phyloP scores from a whole-genome alignment of 225 moss, liverwort and hornwort genomes.

The Anthoceros angustus region DNA sequence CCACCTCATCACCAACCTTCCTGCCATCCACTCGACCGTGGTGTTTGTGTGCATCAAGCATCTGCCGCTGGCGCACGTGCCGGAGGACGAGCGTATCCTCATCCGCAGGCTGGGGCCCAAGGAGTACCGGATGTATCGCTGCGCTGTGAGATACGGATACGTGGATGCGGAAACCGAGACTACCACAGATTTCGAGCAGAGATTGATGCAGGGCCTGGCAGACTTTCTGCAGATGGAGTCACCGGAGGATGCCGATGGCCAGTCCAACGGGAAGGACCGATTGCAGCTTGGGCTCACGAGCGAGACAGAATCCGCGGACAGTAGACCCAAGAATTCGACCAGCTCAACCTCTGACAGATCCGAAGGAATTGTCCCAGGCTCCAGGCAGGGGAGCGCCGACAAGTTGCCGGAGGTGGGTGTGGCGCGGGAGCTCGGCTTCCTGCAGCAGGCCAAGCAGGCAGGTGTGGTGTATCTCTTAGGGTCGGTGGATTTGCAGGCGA shows the following conservation, averaged over 20 bases:
- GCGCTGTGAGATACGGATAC: slow-evolving; percentile 77
- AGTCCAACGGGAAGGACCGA: not conserved
- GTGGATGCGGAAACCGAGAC: slow-evolving; percentile 21
- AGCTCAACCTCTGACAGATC: too few species aligned
- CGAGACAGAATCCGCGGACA: not conserved
- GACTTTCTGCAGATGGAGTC: slow-evolving; percentile 33
- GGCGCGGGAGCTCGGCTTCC: slow-evolving; percentile 23
- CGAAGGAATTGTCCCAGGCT: too few species aligned
- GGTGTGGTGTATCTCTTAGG: slow-evolving; percentile 65
- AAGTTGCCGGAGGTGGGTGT: not conserved
- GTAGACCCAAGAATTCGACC: too few species aligned
- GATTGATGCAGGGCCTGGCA: slow-evolving; percentile 20
- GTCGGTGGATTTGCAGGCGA: slow-evolving; percentile 31
- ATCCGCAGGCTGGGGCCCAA: slow-evolving; percentile 61
- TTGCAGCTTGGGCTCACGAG: not conserved
- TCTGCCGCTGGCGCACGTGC: slow-evolving; percentile 48
- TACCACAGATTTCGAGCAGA: slow-evolving; percentile 30
- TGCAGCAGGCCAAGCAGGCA: slow-evolving; percentile 27
- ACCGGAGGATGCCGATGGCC: not conserved
- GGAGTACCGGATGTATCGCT: slow-evolving; percentile 52
- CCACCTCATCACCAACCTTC: slow-evolving; percentile 60
- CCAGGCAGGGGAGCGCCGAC: too few species aligned
- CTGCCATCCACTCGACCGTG: slow-evolving; percentile 62
- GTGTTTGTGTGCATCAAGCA: slow-evolving; percentile 69
- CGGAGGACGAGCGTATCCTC: slow-evolving; percentile 51